Evolutionary conservation across 1,284 basidiomycete species (phyloP), one percentile per base, ranked within the genome.

Genomic region (Cerioporus squamosus): DNA sequence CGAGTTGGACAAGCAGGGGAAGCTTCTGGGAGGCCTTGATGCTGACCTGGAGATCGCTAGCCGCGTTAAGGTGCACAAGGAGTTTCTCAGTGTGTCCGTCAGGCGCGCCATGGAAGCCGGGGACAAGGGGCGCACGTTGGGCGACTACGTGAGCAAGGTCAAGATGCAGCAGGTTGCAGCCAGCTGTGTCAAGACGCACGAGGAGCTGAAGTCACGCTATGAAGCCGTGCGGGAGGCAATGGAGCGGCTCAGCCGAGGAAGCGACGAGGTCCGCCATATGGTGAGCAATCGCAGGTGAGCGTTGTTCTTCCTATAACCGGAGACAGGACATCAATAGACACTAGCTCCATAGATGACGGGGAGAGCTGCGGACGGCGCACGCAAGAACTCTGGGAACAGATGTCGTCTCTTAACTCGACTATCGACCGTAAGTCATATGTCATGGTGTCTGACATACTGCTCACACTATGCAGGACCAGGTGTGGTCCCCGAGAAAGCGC

Each of bases 161-260:
- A 91, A 88, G 75, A 94, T 94, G 90, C 81, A 82, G 59, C 83
- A 93, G 65, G 91, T 93, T 0, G 85, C 86, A 1, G 87, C 90
- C 24, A 85, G 84, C 4, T 94, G 93, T 69, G 72, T 77, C n/a
- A 82, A 84, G 58, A 85, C 86, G 29, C 86, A 93, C 73, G 89
- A 82, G 49, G 87, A 91, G 36, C 70, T 92, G 22, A 75, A 73
- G 44, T 64, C 70, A 9, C 79, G 83, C 24, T 89, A 87, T 64
- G 70, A 73, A 29, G 77, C 85, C 50, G 78, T 81, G 6, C 84
- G 88, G 64, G 72, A 79, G 44, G 75, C 79, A 0, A 84, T 92
- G 63, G 65, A 72, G 18, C 75, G 76, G 57, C 72, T 93, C 45
- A 81, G 77, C 18, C 77, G 83, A 33, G 88, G 86, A 6, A 80